phyloP scores from a whole-genome alignment of 1,284 basidiomycete species.

The Cryptococcus sp. region DNA sequence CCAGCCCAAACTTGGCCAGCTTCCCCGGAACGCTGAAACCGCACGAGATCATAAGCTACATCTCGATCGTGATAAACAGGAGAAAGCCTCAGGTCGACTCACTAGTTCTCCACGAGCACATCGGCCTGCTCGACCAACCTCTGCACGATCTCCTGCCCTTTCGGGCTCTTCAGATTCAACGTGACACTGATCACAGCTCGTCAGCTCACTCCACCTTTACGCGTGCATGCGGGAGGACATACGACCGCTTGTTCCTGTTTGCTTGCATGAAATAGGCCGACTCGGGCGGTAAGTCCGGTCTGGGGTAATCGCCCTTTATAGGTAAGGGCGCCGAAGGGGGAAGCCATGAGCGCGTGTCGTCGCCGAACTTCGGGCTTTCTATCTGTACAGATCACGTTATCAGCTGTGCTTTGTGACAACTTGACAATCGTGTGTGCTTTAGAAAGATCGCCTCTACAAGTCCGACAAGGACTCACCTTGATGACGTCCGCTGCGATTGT shows the following conservation, averaged over 20 bases:
- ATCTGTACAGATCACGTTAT: conserved; percentile 55
- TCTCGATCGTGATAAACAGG: background rate
- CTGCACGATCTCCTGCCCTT: conserved; percentile 73
- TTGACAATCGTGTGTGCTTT: too few relatives aligned
- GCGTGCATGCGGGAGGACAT: conserved; percentile 10
- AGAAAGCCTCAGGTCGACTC: conserved; percentile 42
- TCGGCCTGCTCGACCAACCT: conserved; percentile 75
- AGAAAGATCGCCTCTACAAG: too few relatives aligned
- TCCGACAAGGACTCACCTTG: conserved; percentile 62
- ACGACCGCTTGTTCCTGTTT: conserved; percentile 85
- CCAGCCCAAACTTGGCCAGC: conserved; percentile 77
- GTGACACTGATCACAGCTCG: conserved; percentile 59
- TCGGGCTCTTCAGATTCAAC: conserved; percentile 73
- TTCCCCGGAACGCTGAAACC: conserved; percentile 61
- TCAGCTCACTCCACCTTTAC: background rate
- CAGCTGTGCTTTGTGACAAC: too few relatives aligned
- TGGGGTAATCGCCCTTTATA: conserved; percentile 52
- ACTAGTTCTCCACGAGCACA: conserved; percentile 85
- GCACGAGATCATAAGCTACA: background rate
- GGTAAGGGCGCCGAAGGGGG: conserved; percentile 71
- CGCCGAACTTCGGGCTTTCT: conserved; percentile 75
- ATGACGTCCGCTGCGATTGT: conserved; percentile 72
- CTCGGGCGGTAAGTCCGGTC: conserved; percentile 74
- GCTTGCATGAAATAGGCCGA: conserved; percentile 89
- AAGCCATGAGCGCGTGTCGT: conserved; percentile 86